A percentile compares a stretch with the other conserved stretches of the same genome.
phyloP scores from a whole-genome alignment of 2,329 filamentous ascomycete genomes.

The Colletotrichum godetiae region DNA sequence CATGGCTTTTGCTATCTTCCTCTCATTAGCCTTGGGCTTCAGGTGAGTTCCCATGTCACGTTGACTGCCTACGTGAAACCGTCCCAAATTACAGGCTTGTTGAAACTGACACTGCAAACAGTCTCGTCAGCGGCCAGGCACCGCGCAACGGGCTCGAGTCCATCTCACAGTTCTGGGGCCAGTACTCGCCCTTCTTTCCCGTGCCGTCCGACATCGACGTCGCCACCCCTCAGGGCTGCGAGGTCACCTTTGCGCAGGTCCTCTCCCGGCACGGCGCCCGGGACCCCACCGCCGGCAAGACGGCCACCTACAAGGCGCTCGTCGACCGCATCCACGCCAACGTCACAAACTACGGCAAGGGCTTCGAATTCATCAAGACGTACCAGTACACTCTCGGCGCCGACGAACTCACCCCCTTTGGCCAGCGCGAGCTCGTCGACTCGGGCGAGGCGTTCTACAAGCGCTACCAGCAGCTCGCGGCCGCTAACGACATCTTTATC shows the following conservation, averaged over 20 bases:
- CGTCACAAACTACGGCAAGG: conserved; percentile 67
- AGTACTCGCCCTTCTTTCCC: conserved; percentile 87
- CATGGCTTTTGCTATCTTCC: conserved; percentile 34
- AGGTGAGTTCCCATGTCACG: conserved; percentile 1
- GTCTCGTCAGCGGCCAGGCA: conserved; percentile 33
- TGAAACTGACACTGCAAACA: conserved; percentile 9
- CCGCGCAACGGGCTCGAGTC: conserved; percentile 1
- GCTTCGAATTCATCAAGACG: conserved; percentile 76
- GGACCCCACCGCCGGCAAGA: conserved; percentile 80
- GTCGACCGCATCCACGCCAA: conserved; percentile 73
- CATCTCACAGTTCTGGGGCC: conserved; percentile 81
- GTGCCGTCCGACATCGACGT: conserved; percentile 74
- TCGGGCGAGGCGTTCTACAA: conserved; percentile 82
- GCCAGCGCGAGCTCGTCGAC: conserved; percentile 75
- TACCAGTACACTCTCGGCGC: conserved; percentile 79
- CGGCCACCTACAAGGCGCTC: conserved; percentile 69
- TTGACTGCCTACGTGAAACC: neutral
- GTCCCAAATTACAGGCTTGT: neutral
- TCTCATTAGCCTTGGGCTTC: conserved; percentile 19
- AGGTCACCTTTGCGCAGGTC: conserved; percentile 82
- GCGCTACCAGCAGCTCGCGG: conserved; percentile 75
- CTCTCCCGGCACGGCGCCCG: conserved; percentile 88
- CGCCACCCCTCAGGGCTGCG: conserved; percentile 73
- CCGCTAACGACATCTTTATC: conserved; percentile 72
- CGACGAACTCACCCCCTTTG: conserved; percentile 76